phyloP scores from a whole-genome alignment of 345 rosid species.

The Gossypioides kirkii region DNA sequence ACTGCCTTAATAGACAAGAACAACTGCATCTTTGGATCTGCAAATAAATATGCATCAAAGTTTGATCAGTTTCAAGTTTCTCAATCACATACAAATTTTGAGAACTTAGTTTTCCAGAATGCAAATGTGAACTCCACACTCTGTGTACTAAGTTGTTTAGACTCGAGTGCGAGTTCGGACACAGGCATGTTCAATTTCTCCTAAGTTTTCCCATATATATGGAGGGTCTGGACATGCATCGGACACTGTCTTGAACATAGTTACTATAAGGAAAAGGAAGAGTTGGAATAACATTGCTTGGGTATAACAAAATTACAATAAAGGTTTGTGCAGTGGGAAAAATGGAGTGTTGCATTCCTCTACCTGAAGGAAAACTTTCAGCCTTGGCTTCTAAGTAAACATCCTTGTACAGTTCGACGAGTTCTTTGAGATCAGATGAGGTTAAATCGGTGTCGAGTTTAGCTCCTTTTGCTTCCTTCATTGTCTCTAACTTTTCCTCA shows the following conservation, averaged over 20 bases:
- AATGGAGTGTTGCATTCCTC: not conserved
- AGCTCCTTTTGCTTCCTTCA: conserved; percentile 63
- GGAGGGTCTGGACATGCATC: not conserved
- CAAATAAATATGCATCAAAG: conserved; percentile 2
- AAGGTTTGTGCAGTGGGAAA: not conserved
- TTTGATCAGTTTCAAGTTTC: not conserved
- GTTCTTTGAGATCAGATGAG: conserved; percentile 72
- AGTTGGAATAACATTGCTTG: not conserved
- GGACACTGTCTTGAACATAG: not conserved
- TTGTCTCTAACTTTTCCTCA: conserved; percentile 62
- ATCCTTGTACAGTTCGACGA: conserved; percentile 78
- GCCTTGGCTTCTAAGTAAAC: conserved; percentile 63
- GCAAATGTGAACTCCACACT: not conserved
- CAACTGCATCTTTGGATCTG: conserved; percentile 78
- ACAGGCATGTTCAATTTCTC: not conserved
- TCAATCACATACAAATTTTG: not conserved
- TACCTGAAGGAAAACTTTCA: conserved; percentile 83
- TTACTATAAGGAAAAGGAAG: not conserved
- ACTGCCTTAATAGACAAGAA: conserved; percentile 67
- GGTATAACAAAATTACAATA: not conserved
- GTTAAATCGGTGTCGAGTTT: conserved; percentile 64
- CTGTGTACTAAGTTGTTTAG: not conserved
- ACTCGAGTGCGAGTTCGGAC: not conserved
- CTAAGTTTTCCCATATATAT: not conserved
- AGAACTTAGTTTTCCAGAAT: not conserved